Conservation (phyloP, 2,329 filamentous ascomycete species). For the Botrytis aclada region DNA sequence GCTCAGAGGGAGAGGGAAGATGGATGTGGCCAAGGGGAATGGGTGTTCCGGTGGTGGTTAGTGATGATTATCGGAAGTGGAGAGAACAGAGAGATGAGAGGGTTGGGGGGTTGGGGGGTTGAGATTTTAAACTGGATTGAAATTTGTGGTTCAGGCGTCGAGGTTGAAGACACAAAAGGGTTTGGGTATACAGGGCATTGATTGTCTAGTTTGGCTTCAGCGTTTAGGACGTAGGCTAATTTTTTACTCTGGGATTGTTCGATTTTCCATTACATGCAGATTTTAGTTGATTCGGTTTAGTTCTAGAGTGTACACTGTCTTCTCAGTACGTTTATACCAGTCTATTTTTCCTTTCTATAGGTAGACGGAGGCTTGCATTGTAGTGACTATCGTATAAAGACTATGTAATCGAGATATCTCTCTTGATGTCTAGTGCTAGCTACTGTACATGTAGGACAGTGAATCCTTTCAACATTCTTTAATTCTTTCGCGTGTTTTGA, state of each 20-base stretch:
- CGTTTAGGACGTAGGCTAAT: background rate
- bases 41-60: background rate
- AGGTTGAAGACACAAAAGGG: background rate
- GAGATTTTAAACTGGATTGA: background rate
- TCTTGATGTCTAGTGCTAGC: too few relatives aligned
- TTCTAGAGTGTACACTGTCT: background rate
- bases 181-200: background rate
- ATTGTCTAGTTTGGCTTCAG: background rate
- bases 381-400: too few relatives aligned
- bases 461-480: too few relatives aligned
- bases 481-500: background rate
- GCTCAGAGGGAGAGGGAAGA: background rate
- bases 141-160: background rate
- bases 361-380: too few relatives aligned
- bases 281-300: background rate
- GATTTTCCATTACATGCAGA: background rate
- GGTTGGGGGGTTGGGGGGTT: background rate
- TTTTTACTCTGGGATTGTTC: background rate
- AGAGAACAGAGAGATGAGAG: constrained; percentile 7
- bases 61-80: constrained; percentile 11
- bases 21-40: constrained; percentile 12
- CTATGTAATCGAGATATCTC: too few relatives aligned
- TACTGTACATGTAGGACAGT: background rate
- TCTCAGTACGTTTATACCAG: rapidly evolving
- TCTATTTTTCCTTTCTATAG: rapidly evolving